phyloP scores from a whole-genome alignment of 2,329 filamentous ascomycete genomes.

The Alternaria panax region DNA sequence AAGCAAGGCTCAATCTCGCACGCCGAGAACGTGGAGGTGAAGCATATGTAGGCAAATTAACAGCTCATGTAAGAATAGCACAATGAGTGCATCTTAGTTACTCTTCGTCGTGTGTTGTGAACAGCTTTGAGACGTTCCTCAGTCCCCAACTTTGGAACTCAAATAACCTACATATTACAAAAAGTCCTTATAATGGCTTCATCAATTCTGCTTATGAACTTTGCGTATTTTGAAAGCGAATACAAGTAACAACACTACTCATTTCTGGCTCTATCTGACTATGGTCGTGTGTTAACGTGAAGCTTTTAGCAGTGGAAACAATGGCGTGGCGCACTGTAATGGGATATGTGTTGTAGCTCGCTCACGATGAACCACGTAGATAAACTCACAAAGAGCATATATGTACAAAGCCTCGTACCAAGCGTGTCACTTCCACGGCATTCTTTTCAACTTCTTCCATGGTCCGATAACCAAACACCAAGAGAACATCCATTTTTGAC shows the following conservation, averaged over 20 bases:
- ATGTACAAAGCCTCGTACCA: neutral
- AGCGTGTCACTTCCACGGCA: neutral
- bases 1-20: constrained; percentile 53
- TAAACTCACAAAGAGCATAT: neutral
- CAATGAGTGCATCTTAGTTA: neutral
- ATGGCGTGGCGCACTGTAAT: neutral
- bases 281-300: no score
- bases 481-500: neutral
- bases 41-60: neutral
- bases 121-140: neutral
- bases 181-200: neutral
- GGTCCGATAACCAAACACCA: neutral
- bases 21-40: constrained; percentile 14
- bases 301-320: neutral
- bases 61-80: neutral
- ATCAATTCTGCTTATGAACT: neutral
- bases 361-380: neutral
- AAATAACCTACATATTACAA: neutral
- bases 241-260: neutral
- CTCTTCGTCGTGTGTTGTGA: no score
- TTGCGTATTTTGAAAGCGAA: neutral
- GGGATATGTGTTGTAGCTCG: neutral
- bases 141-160: neutral
- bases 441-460: neutral
- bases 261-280: neutral